A percentile compares a stretch with the other conserved stretches of the same genome.
Conservation (phyloP, 148 eudicot species). For the Chenopodium album region DNA sequence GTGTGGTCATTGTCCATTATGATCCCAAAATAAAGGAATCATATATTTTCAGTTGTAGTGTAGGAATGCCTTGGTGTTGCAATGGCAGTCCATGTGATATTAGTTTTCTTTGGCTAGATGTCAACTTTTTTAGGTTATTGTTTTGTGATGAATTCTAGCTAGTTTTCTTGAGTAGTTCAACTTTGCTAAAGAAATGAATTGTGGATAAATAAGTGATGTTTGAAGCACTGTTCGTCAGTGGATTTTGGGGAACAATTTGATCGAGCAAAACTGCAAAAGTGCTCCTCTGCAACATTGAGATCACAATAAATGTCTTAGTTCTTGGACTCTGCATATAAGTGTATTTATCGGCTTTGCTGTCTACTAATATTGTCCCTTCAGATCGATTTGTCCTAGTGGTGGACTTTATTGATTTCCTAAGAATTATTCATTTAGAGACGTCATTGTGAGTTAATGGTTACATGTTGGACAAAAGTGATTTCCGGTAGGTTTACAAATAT, state of each 20-base stretch:
- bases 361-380: not conserved
- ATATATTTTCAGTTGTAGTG: not conserved
- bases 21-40: not conserved
- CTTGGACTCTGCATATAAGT: not conserved
- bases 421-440: not conserved
- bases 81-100: not conserved
- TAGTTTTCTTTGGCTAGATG: not conserved
- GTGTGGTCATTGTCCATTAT: not conserved
- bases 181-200: not conserved
- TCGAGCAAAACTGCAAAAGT: not conserved
- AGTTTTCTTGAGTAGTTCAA: not conserved
- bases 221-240: not conserved
- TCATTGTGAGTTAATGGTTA: not conserved
- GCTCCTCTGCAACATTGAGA: not conserved
- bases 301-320: not conserved
- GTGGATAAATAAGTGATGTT: not conserved
- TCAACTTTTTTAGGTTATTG: not conserved
- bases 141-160: not conserved
- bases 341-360: not conserved
- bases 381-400: not conserved
- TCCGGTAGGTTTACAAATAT: not conserved
- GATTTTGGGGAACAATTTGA: not conserved
- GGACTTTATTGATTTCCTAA: not conserved
- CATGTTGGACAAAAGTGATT: not conserved
- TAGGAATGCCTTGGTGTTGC: not conserved